These are phyloP conservation scores for Panellus pusillus DNA, from an alignment of 768 basidiomycete genomes.

Conservation along the genomic window DNA sequence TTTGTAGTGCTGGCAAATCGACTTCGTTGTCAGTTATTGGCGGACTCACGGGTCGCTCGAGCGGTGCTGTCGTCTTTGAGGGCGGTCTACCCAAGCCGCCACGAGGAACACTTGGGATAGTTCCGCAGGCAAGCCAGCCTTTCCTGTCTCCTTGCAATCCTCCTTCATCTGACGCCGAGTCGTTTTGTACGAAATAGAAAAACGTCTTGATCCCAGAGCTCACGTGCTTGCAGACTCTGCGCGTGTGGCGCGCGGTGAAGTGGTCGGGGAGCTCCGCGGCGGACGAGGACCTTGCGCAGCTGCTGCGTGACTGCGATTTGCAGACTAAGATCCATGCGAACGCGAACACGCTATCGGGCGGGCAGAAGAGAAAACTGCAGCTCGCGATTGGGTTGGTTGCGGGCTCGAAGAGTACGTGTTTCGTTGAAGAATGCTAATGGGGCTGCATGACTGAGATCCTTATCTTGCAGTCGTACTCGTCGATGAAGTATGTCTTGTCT, in stretches of 20 bases:
- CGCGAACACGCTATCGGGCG: constrained; percentile 68
- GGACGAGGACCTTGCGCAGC: constrained; percentile 61
- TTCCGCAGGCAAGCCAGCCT: constrained; percentile 43
- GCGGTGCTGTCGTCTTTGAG: constrained; percentile 57
- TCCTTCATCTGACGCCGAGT: too few relatives aligned
- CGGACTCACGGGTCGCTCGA: constrained; percentile 56
- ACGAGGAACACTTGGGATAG: constrained; percentile 67
- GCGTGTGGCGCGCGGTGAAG: constrained; percentile 74
- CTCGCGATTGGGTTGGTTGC: constrained; percentile 79
- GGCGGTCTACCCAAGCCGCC: constrained; percentile 54
- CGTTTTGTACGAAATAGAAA: constrained; percentile 34
- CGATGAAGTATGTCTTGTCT: constrained; percentile 40
- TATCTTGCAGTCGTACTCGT: constrained; percentile 48
- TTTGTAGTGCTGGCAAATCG: constrained; percentile 70
- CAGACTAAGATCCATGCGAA: constrained; percentile 67
- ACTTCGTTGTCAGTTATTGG: constrained; percentile 69
- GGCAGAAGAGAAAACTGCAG: constrained; percentile 82
- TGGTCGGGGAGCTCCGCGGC: constrained; percentile 44
- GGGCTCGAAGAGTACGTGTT: constrained; percentile 62
- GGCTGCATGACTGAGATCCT: constrained; percentile 5
- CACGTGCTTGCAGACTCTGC: constrained; percentile 69
- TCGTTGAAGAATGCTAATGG: not conserved
- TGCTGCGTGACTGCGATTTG: constrained; percentile 72
- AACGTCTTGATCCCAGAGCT: constrained; percentile 81
- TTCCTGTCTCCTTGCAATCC: too few relatives aligned